These are phyloP conservation scores for Polyporus tsugae DNA, from an alignment of 1,284 basidiomycete genomes.

Conservation along the genomic window DNA sequence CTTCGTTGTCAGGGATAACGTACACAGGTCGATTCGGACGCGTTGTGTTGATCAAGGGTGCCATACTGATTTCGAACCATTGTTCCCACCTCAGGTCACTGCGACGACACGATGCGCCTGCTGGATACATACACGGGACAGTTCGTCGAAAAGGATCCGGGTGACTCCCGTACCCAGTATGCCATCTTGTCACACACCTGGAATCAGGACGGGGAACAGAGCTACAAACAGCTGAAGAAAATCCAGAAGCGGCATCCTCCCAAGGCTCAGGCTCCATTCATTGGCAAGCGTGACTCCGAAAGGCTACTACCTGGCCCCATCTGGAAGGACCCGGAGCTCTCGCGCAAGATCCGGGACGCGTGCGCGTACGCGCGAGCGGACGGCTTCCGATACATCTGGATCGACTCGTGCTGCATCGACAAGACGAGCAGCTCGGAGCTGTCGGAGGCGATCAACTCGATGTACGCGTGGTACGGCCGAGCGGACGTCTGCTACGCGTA, in stretches of 20 bases:
- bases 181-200: neutral
- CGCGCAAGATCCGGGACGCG: neutral
- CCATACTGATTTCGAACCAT: too few species aligned
- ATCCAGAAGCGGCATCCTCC: neutral
- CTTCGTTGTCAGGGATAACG: too few species aligned
- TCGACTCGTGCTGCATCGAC: neutral
- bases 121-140: neutral
- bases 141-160: neutral
- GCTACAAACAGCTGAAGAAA: neutral
- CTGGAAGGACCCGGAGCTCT: neutral
- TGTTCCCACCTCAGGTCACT: neutral
- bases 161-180: neutral
- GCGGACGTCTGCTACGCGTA: neutral
- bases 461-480: neutral
- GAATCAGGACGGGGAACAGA: neutral
- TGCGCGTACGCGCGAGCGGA: neutral
- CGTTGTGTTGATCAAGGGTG: too few species aligned
- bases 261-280: too few species aligned
- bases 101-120: neutral
- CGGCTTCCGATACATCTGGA: neutral
- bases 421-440: constrained; percentile 1
- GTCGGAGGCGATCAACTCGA: neutral
- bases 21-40: too few species aligned
- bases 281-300: too few species aligned
- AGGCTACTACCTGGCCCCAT: neutral